Evolutionary conservation across 306 rosid species (phyloP).

Genomic region (Cucumis melo): DNA sequence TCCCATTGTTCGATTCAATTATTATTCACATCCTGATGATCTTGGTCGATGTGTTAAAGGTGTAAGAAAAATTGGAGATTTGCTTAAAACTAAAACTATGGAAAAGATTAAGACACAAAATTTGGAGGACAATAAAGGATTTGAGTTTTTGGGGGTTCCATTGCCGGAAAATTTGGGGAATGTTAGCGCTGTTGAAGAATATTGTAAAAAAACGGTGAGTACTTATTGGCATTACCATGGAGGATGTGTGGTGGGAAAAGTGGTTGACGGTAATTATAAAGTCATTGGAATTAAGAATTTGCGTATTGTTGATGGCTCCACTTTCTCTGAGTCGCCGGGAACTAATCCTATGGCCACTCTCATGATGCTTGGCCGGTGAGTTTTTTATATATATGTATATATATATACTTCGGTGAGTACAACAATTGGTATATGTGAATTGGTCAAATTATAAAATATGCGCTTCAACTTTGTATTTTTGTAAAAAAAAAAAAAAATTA

Average conservation of each 20-base stretch:
- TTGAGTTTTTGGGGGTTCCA: not conserved
- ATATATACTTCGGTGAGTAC: no score
- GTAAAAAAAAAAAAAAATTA: no score
- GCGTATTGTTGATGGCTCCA: conserved; percentile 15
- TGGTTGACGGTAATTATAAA: conserved; percentile 13
- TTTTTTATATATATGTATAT: no score
- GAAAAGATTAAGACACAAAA: not conserved
- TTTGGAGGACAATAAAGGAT: not conserved
- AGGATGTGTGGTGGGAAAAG: conserved; percentile 13
- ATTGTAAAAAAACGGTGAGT: conserved; percentile 1
- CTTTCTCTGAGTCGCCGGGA: conserved; percentile 9
- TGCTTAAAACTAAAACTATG: not conserved
- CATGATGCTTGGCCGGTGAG: conserved; percentile 19
- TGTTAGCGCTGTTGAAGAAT: not conserved
- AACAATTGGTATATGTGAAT: no score
- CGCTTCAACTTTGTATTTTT: no score
- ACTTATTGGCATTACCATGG: conserved; percentile 25
- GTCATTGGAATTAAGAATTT: conserved; percentile 2
- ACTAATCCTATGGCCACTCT: conserved; percentile 20
- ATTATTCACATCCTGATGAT: not conserved
- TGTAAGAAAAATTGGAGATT: not conserved
- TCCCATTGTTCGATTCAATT: conserved; percentile 2
- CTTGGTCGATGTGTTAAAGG: not conserved
- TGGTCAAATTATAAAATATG: no score
- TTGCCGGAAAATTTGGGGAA: not conserved